Base-by-base conservation (phyloP, 1,139 yeast species). In the Wickerhamiella infanticola region DNA sequence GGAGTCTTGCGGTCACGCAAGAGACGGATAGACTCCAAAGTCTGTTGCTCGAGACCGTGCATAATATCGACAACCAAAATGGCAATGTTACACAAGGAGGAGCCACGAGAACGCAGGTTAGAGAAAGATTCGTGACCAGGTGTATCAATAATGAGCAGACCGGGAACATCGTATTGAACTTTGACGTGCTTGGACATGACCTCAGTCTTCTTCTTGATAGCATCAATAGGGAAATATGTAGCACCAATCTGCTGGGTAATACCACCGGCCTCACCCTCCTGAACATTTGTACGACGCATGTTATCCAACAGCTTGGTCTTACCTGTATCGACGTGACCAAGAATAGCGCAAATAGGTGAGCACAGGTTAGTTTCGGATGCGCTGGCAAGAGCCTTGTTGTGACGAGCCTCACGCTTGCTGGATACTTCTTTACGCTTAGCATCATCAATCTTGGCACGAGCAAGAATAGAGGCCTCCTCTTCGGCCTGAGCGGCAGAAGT, bases 241-340 rank as follows among this genome's bases (percentile, higher is more conserved):
- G 99, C 99, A 77, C 99, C 99, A 63, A 90, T 90, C 68, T 90
- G 99, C 74, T 90, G 99, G 55, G 99, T 90, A 63, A 90, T 93
- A 73, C 99, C 99, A 72, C 99, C 99, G 48, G 98, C 99, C 71
- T 90, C 99, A 63, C 98, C 99, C 65, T 96, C 98, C 72, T 90
- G 99, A 51, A 90, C 99, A 60, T 90, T 90, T 43, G 97, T 93
- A 72, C 90, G 96, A 71, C 99, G 93, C 55, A 90, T 79, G 67
- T 90, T 93, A 63, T 90, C 99, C 63, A 90, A 74, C 55, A 90
- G 75, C 64, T 90, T 90, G 52, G 98, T 90, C 68, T 90, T 93
- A 79, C 99, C 98, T 48, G 98, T 90, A 74, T 90, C 99, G 65
- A 90, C 99, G 71, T 90, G 99, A 63, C 99, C 99, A 66, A 90